A percentile compares a stretch with the other conserved stretches of the same genome.
phyloP scores from a whole-genome alignment of 129 eudicot species.

The Solidago caesia region DNA sequence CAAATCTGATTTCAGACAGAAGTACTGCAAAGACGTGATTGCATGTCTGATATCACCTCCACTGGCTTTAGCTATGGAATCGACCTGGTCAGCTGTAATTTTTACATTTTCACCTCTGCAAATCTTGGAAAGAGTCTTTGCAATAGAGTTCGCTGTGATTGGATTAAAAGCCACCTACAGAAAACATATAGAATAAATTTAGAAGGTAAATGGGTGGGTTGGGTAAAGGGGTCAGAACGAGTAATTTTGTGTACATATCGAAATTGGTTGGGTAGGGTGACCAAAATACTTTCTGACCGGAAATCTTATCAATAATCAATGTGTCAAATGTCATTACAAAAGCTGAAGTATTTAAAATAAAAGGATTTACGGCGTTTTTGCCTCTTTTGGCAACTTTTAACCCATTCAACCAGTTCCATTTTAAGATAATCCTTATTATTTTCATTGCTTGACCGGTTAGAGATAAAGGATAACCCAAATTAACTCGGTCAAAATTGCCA shows the following conservation, averaged over 20 bases:
- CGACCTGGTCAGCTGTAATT: conserved; percentile 53
- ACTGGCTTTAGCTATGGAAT: conserved; percentile 77
- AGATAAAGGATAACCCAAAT: background rate
- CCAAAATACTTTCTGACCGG: background rate
- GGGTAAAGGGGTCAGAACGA: background rate
- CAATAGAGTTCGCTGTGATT: conserved; percentile 73
- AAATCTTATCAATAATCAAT: background rate
- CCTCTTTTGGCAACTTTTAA: background rate
- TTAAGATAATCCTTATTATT: background rate
- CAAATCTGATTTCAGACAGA: conserved; percentile 49
- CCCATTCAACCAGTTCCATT: background rate
- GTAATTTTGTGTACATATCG: background rate
- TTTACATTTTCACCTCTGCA: conserved; percentile 59
- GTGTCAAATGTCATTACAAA: background rate
- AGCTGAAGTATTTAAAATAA: background rate
- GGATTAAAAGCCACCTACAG: conserved; percentile 88
- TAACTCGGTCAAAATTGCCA: background rate
- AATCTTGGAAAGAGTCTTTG: conserved; percentile 63
- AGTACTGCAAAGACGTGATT: conserved; percentile 82
- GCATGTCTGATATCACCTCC: conserved; percentile 97
- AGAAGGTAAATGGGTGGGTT: background rate
- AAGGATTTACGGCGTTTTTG: background rate
- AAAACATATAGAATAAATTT: conserved; percentile 3
- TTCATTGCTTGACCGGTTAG: background rate
- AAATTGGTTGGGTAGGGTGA: background rate